Evolutionary conservation across 2,329 filamentous ascomycete genomes (phyloP).

Genomic region (Nemania serpens): DNA sequence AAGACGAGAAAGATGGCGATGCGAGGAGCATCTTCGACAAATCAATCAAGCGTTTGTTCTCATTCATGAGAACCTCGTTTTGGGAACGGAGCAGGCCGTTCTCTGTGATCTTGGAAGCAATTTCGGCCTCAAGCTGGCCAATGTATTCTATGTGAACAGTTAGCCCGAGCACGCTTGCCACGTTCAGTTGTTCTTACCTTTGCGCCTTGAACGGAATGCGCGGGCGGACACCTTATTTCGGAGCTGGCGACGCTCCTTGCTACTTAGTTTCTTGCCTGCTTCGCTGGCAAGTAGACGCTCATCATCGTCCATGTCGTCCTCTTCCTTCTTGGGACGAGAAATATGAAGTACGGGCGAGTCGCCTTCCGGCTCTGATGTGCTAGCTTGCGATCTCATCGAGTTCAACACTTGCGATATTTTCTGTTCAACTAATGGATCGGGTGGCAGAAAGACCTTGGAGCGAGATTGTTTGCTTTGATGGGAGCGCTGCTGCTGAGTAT

Average conservation of each 20-base stretch:
- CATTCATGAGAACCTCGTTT: slow-evolving; percentile 80
- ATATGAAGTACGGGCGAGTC: slow-evolving; percentile 65
- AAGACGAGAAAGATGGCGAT: slow-evolving; percentile 81
- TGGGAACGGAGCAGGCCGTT: slow-evolving; percentile 78
- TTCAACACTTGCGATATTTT: slow-evolving; percentile 92
- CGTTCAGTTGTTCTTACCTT: slow-evolving; percentile 67
- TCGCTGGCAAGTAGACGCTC: slow-evolving; percentile 72
- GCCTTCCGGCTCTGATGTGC: slow-evolving; percentile 57
- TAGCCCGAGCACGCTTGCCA: slow-evolving; percentile 46
- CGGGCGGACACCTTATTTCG: slow-evolving; percentile 98
- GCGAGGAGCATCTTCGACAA: slow-evolving; percentile 81
- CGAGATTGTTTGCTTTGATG: slow-evolving; percentile 46
- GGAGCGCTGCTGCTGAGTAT: slow-evolving; percentile 46
- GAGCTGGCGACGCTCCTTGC: slow-evolving; percentile 95
- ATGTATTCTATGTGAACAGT: slow-evolving; percentile 82
- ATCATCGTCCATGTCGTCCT: slow-evolving; percentile 98
- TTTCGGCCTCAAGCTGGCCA: slow-evolving; percentile 86
- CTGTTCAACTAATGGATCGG: slow-evolving; percentile 80
- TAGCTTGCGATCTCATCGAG: slow-evolving; percentile 81
- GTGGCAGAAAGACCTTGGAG: slow-evolving; percentile 55
- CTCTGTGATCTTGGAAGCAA: slow-evolving; percentile 82
- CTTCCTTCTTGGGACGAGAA: slow-evolving; percentile 82
- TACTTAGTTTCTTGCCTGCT: slow-evolving; percentile 98
- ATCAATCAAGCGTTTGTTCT: slow-evolving; percentile 80
- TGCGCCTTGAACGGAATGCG: slow-evolving; percentile 95